A percentile compares a stretch with the other conserved stretches of the same genome.
These are phyloP conservation scores for Trichoderma breve DNA, from an alignment of 2,329 filamentous ascomycete genomes.

Conservation along the genomic window DNA sequence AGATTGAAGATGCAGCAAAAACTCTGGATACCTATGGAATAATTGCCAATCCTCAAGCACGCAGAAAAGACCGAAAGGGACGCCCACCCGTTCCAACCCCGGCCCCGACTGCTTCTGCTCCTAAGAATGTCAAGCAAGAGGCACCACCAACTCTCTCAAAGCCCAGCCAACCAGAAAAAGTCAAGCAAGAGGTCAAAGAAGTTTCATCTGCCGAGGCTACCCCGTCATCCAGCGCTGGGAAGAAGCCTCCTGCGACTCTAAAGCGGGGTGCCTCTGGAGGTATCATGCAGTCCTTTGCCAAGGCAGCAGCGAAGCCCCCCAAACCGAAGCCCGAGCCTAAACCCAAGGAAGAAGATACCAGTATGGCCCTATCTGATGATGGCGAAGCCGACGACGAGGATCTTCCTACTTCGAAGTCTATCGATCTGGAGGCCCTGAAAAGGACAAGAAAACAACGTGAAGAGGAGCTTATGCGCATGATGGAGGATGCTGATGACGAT, in stretches of 20 bases:
- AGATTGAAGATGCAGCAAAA: conserved; percentile 58
- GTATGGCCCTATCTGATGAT: conserved; percentile 39
- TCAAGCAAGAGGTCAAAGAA: conserved; percentile 34
- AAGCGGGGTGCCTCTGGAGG: conserved; percentile 61
- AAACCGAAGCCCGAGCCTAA: conserved; percentile 44
- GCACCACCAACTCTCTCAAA: not conserved
- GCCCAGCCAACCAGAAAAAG: conserved; percentile 23
- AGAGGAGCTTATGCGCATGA: conserved; percentile 41
- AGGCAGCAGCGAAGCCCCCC: conserved; percentile 42
- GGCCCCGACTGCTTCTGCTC: conserved; percentile 28
- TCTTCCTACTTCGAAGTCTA: conserved; percentile 28
- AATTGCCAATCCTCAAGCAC: conserved; percentile 71
- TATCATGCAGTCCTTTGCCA: conserved; percentile 79
- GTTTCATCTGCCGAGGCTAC: conserved; percentile 28
- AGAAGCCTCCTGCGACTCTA: conserved; percentile 36
- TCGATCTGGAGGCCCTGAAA: conserved; percentile 27
- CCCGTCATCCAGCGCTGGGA: conserved; percentile 29
- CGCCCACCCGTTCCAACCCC: conserved; percentile 26
- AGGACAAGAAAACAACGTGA: conserved; percentile 38
- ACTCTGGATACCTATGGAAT: conserved; percentile 65
- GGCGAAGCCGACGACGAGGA: conserved; percentile 42
- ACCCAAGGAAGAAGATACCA: conserved; percentile 32
- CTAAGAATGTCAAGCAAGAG: conserved; percentile 23
- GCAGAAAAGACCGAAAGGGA: conserved; percentile 46
- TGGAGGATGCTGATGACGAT: conserved; percentile 56